Evolutionary conservation across 495 filamentous ascomycete genomes (phyloP).

Genomic region (Penicillium bialowiezense): DNA sequence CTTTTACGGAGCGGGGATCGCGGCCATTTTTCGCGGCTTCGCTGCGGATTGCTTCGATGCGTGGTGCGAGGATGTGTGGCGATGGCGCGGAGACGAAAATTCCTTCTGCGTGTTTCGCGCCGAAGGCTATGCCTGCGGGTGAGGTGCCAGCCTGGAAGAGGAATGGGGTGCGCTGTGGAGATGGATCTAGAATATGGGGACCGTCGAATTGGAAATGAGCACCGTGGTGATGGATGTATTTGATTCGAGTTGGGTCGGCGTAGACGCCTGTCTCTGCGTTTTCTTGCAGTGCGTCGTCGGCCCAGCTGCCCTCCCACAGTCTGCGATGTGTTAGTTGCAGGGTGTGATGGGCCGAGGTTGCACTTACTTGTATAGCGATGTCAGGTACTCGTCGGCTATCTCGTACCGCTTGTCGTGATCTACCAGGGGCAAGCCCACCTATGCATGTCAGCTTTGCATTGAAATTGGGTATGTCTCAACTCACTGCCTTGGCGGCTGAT

Average conservation of each 20-base stretch:
- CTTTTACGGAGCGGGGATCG: conserved; percentile 35
- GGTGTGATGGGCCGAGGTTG: too few relatives aligned
- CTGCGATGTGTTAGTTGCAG: background rate
- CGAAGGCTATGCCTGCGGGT: conserved; percentile 47
- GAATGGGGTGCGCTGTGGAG: conserved; percentile 53
- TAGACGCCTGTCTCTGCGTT: conserved; percentile 41
- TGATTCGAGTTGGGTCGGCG: conserved; percentile 43
- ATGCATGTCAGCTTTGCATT: background rate
- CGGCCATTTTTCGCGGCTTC: conserved; percentile 24
- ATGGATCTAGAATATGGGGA: conserved; percentile 46
- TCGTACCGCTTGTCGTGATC: conserved; percentile 52
- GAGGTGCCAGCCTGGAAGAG: conserved; percentile 52
- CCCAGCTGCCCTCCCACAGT: conserved; percentile 55
- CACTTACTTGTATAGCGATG: conserved; percentile 38
- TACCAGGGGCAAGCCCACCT: conserved; percentile 6
- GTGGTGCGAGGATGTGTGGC: conserved; percentile 7
- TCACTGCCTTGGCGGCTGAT: conserved; percentile 43
- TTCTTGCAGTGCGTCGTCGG: conserved; percentile 40
- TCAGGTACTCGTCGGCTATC: conserved; percentile 52
- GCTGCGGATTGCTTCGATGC: conserved; percentile 7
- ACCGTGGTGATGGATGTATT: conserved; percentile 48
- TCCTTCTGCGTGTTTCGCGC: conserved; percentile 51
- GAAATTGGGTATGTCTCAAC: conserved; percentile 34
- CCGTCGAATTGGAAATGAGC: conserved; percentile 47
- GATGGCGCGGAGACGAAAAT: conserved; percentile 49